Percentiles rank a stretch among this genome's conserved stretches.
phyloP scores from a whole-genome alignment of 768 basidiomycete species.

The Dioszegia crocea region DNA sequence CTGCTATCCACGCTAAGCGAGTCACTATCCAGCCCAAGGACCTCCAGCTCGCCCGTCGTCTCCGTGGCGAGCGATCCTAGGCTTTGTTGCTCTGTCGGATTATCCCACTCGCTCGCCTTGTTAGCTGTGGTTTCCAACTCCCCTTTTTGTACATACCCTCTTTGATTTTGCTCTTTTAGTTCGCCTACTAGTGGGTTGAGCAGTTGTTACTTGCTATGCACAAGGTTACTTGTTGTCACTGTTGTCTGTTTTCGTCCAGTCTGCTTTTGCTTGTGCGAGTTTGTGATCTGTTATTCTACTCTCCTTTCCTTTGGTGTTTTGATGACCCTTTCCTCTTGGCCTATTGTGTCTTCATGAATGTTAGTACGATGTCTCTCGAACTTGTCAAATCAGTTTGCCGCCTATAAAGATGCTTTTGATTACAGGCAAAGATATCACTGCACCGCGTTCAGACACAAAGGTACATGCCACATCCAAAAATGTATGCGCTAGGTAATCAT shows the following conservation, averaged over 20 bases:
- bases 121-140: not conserved
- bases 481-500: too few species aligned
- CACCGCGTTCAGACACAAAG: too few species aligned
- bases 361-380: too few species aligned
- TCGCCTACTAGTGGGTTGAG: constrained; percentile 11
- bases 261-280: not conserved
- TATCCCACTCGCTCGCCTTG: not conserved
- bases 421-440: too few species aligned
- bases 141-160: constrained; percentile 5
- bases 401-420: too few species aligned
- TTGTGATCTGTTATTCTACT: too few species aligned
- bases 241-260: not conserved
- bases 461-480: too few species aligned
- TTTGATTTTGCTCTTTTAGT: constrained; percentile 7
- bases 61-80: constrained; percentile 48
- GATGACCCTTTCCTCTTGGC: too few species aligned
- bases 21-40: constrained; percentile 71
- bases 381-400: too few species aligned
- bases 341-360: too few species aligned
- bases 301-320: too few species aligned
- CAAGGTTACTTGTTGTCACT: constrained; percentile 1
- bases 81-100: not conserved
- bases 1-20: constrained; percentile 57
- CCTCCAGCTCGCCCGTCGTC: constrained; percentile 49
- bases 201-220: not conserved